A percentile compares a stretch with the other conserved stretches of the same genome.
Evolutionary conservation across 257 asterid genomes (phyloP).

Genomic region (Forsythia suspensa): DNA sequence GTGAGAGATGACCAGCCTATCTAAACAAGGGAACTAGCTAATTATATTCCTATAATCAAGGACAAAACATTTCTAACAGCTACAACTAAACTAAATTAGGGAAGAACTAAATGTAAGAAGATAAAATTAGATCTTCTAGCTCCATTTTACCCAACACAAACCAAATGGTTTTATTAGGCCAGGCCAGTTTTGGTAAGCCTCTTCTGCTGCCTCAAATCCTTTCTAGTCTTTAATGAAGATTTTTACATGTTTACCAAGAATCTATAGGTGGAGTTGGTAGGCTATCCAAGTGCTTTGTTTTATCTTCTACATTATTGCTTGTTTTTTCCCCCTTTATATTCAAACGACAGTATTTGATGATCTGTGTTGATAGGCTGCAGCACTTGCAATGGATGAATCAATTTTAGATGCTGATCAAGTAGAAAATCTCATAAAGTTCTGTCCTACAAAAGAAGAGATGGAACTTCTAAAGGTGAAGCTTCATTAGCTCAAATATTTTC

Average conservation of each 20-base stretch:
- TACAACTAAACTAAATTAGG: not conserved
- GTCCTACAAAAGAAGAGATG: constrained; percentile 99
- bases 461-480: constrained; percentile 88
- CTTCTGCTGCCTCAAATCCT: not conserved
- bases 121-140: not conserved
- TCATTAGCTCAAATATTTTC: constrained; percentile 19
- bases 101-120: not conserved
- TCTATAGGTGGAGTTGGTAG: constrained; percentile 17
- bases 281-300: constrained; percentile 15
- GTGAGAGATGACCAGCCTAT: not conserved
- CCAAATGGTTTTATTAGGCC: not conserved
- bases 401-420: constrained; percentile 98
- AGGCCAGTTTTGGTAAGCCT: not conserved
- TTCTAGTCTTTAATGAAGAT: constrained; percentile 8
- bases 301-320: not conserved
- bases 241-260: constrained; percentile 10
- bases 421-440: constrained; percentile 90
- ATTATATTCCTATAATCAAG: not conserved
- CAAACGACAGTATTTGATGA: constrained; percentile 18
- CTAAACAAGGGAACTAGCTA: not conserved
- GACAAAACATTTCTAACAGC: not conserved
- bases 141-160: not conserved
- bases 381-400: constrained; percentile 94
- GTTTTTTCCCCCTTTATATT: constrained; percentile 7
- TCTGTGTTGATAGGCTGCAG: constrained; percentile 75